Conservation (phyloP, 192 early-diverging fungal species). For the Funneliformis mosseae region DNA sequence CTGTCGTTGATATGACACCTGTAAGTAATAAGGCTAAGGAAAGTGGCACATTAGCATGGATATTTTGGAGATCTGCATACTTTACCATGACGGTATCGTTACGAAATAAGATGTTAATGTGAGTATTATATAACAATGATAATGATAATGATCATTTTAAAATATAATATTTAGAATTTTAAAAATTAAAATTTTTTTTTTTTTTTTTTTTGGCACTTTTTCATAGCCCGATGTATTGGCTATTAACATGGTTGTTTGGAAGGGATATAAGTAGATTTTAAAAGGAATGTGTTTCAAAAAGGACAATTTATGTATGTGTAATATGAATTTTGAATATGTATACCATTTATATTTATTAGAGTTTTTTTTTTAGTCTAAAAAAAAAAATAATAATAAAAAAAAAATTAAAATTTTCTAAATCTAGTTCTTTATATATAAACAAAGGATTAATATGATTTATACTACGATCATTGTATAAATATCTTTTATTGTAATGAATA, state of each 20-base stretch:
- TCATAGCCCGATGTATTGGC: conserved; percentile 62
- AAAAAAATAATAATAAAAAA: too few species aligned
- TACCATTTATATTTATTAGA: too few species aligned
- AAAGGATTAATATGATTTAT: too few species aligned
- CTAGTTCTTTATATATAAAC: too few species aligned
- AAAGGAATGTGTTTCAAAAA: not conserved
- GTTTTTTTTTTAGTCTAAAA: too few species aligned
- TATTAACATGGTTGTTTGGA: conserved; percentile 51
- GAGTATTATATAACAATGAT: not conserved
- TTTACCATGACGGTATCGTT: conserved; percentile 65
- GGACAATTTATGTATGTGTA: too few species aligned
- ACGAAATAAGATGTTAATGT: conserved; percentile 74
- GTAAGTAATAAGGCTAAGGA: conserved; percentile 53
- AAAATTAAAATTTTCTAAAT: too few species aligned
- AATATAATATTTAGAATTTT: not conserved
- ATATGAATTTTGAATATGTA: too few species aligned
- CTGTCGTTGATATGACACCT: conserved; percentile 60
- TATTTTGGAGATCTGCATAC: conserved; percentile 77
- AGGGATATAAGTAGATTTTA: conserved; percentile 43
- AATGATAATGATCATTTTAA: not conserved
- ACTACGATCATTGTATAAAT: too few species aligned
- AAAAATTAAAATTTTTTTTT: not conserved
- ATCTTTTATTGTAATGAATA: too few species aligned
- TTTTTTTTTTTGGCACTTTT: not conserved
- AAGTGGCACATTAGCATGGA: conserved; percentile 55